Conservation (phyloP, 192 early-diverging fungal genomes). For the Podochytrium sp. region DNA sequence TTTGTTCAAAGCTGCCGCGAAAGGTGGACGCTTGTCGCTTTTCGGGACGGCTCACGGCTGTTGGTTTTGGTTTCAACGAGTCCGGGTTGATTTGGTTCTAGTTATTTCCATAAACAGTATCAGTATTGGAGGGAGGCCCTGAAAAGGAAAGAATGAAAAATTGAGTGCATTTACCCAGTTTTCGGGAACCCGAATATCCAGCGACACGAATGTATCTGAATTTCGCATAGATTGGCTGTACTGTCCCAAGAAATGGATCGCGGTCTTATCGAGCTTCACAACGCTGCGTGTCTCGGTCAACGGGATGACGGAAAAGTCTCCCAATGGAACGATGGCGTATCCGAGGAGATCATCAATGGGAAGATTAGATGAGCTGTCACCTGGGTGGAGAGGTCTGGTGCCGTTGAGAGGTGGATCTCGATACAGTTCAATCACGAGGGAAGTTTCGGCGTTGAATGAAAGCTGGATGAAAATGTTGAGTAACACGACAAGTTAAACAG, state of each 20-base stretch:
- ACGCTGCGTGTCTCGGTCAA: background rate
- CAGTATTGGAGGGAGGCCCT: background rate
- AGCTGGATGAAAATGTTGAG: background rate
- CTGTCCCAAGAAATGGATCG: background rate
- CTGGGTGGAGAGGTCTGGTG: background rate
- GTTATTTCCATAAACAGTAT: background rate
- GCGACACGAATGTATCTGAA: background rate
- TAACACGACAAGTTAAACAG: too few species aligned
- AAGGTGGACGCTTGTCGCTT: background rate
- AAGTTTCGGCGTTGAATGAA: constrained; percentile 5
- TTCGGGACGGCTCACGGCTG: background rate
- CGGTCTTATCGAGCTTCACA: constrained; percentile 4
- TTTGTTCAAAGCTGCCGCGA: constrained; percentile 2
- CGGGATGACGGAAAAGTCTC: constrained; percentile 24
- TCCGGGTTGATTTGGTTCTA: constrained; percentile 7
- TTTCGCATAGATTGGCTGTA: background rate
- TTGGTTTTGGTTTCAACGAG: constrained; percentile 6
- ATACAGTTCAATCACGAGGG: constrained; percentile 31
- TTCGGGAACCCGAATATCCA: constrained; percentile 23
- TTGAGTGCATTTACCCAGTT: constrained; percentile 18
- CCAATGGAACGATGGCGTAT: constrained; percentile 19
- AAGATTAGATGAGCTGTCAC: background rate
- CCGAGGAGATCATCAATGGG: constrained; percentile 23
- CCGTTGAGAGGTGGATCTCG: constrained; percentile 8
- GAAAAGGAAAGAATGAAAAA: background rate